phyloP scores from a whole-genome alignment of 2,329 filamentous ascomycete genomes.

The Moelleriella libera region DNA sequence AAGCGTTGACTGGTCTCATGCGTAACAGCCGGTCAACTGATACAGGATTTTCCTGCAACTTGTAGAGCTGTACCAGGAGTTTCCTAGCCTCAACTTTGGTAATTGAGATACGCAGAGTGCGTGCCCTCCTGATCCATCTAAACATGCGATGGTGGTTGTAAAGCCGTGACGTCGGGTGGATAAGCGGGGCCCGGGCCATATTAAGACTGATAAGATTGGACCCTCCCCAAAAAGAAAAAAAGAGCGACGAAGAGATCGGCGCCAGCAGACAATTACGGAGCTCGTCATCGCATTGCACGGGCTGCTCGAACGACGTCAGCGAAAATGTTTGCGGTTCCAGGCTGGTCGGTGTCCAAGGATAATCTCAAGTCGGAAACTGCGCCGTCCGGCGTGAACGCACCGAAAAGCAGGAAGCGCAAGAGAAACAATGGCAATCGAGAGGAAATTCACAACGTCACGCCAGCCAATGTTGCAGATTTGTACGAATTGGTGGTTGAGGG shows the following conservation, averaged over 20 bases:
- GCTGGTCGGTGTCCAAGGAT: conserved; percentile 71
- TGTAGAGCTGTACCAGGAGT: too few relatives aligned
- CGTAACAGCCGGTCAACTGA: too few relatives aligned
- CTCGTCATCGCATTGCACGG: neutral
- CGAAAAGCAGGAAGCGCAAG: conserved; percentile 48
- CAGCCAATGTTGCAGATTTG: conserved; percentile 60
- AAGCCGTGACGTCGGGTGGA: neutral
- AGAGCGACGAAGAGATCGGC: neutral
- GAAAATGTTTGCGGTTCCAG: conserved; percentile 80
- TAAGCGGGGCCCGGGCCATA: neutral
- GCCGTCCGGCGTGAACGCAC: conserved; percentile 15
- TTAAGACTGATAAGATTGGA: neutral
- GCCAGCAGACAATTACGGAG: neutral
- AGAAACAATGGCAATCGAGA: conserved; percentile 10
- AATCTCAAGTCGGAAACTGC: conserved; percentile 54
- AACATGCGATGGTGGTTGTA: neutral
- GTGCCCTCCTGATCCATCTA: too few relatives aligned
- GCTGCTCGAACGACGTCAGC: neutral
- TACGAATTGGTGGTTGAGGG: conserved; percentile 72
- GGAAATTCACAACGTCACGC: conserved; percentile 35
- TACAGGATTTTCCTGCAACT: too few relatives aligned
- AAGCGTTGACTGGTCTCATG: too few relatives aligned
- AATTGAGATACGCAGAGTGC: too few relatives aligned
- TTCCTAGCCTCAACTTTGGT: too few relatives aligned
- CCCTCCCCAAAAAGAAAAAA: neutral